Evolutionary conservation across 495 filamentous ascomycete genomes (phyloP).

Genomic region (Neurospora sublineolata): DNA sequence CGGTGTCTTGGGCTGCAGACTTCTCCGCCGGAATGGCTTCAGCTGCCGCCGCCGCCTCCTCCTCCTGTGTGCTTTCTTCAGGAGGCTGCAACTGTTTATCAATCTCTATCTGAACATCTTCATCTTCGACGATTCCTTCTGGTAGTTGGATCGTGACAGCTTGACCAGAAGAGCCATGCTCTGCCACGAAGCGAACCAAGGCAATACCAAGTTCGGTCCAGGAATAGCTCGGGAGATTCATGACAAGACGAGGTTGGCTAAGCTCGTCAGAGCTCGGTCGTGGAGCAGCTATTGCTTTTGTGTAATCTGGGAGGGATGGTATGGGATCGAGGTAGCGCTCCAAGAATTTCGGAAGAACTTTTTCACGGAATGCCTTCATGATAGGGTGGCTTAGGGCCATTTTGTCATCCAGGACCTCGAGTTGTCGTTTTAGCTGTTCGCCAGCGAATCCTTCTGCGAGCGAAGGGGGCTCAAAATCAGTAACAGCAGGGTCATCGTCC

Average conservation of each 20-base stretch:
- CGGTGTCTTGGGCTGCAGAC: not conserved
- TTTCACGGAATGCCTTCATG: conserved; percentile 51
- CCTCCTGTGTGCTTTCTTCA: conserved; percentile 2
- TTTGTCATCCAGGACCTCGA: conserved; percentile 58
- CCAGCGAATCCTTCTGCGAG: conserved; percentile 78
- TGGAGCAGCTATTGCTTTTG: conserved; percentile 22
- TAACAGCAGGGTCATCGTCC: conserved; percentile 62
- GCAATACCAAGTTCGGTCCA: conserved; percentile 35
- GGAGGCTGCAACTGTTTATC: conserved; percentile 22
- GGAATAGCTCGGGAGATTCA: conserved; percentile 21
- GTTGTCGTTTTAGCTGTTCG: conserved; percentile 59
- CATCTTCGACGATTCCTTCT: conserved; percentile 16
- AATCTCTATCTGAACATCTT: conserved; percentile 29
- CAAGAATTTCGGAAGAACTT: conserved; percentile 49
- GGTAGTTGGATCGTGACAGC: conserved; percentile 27
- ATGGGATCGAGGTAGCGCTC: conserved; percentile 62
- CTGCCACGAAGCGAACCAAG: conserved; percentile 20
- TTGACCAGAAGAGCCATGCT: conserved; percentile 21
- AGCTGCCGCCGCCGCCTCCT: not conserved
- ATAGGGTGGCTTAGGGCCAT: conserved; percentile 56
- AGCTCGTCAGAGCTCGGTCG: conserved; percentile 32
- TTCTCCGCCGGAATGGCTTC: conserved; percentile 7
- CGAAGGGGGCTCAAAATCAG: conserved; percentile 62
- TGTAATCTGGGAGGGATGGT: conserved; percentile 56
- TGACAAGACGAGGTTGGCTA: conserved; percentile 39